A percentile compares a stretch with the other conserved stretches of the same genome.
Conservation (phyloP, 192 early-diverging fungal species). For the Tieghemiomyces parasiticus region DNA sequence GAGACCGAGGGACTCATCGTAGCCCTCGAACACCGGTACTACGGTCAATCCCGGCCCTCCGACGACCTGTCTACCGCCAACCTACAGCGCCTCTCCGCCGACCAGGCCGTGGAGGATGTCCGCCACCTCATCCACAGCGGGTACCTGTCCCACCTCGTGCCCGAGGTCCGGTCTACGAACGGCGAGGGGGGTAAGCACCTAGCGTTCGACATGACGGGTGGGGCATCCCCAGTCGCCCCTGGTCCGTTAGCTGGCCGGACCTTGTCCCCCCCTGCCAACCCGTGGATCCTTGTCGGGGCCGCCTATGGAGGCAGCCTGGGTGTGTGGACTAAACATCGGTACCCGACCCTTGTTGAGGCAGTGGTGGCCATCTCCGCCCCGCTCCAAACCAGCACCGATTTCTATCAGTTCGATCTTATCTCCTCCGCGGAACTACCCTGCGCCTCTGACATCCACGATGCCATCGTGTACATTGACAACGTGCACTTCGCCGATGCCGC, state of each 20-base stretch:
- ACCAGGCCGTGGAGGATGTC: constrained; percentile 45
- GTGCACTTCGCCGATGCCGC: constrained; percentile 14
- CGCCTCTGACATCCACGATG: constrained; percentile 14
- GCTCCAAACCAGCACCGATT: constrained; percentile 33
- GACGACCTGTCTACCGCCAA: constrained; percentile 12
- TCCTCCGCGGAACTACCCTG: constrained; percentile 20
- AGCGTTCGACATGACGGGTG: no score
- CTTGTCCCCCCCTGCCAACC: constrained; percentile 15
- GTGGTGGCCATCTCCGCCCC: constrained; percentile 52
- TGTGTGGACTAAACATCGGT: constrained; percentile 48
- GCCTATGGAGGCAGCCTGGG: constrained; percentile 56
- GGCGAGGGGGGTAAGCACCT: no score
- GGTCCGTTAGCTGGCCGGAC: no score
- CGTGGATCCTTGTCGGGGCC: constrained; percentile 54
- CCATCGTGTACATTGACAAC: constrained; percentile 21
- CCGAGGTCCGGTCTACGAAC: no score
- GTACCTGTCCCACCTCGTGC: not conserved
- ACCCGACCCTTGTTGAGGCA: constrained; percentile 35
- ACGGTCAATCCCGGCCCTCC: constrained; percentile 28
- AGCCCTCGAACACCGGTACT: constrained; percentile 40
- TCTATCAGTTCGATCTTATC: constrained; percentile 36
- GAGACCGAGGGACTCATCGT: constrained; percentile 30
- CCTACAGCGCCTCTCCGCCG: constrained; percentile 28
- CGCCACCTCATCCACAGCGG: constrained; percentile 28
- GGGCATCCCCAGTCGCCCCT: no score